Conservation (phyloP, 2,329 filamentous ascomycete genomes). For the Colletotrichum destructivum region DNA sequence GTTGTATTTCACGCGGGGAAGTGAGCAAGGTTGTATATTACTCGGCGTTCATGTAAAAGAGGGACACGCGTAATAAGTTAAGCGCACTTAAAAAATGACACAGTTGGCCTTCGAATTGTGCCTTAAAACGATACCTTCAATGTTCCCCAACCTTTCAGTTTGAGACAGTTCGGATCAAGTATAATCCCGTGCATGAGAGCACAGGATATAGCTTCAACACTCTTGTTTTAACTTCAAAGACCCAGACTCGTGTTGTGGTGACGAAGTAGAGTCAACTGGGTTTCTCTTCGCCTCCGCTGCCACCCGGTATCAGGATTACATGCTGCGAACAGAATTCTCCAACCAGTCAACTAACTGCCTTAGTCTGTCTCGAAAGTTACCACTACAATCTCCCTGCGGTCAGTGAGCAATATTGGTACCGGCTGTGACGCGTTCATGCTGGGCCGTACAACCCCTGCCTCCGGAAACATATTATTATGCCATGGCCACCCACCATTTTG, state of each 20-base stretch:
- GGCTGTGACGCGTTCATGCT: not conserved
- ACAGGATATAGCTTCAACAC: not conserved
- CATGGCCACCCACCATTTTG: not conserved
- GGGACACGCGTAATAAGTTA: constrained; percentile 2
- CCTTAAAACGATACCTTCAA: not conserved
- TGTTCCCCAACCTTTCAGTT: too few species aligned
- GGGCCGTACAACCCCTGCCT: not conserved
- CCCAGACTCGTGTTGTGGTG: not conserved
- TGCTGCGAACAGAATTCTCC: not conserved
- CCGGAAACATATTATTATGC: not conserved
- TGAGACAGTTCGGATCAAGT: not conserved
- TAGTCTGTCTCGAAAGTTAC: not conserved
- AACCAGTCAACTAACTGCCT: not conserved
- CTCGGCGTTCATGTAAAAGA: constrained; percentile 38
- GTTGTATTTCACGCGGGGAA: constrained; percentile 16
- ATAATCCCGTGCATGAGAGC: too few species aligned
- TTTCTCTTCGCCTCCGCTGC: not conserved
- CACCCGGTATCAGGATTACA: not conserved
- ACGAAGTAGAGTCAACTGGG: not conserved
- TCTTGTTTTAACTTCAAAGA: not conserved
- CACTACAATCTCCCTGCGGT: not conserved
- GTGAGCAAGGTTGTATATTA: constrained; percentile 37
- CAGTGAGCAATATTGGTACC: too few species aligned
- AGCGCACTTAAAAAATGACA: constrained; percentile 7
- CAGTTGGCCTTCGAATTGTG: not conserved